These are phyloP conservation scores for Erysiphe pisi DNA, from an alignment of 2,329 filamentous ascomycete genomes.

Conservation along the genomic window DNA sequence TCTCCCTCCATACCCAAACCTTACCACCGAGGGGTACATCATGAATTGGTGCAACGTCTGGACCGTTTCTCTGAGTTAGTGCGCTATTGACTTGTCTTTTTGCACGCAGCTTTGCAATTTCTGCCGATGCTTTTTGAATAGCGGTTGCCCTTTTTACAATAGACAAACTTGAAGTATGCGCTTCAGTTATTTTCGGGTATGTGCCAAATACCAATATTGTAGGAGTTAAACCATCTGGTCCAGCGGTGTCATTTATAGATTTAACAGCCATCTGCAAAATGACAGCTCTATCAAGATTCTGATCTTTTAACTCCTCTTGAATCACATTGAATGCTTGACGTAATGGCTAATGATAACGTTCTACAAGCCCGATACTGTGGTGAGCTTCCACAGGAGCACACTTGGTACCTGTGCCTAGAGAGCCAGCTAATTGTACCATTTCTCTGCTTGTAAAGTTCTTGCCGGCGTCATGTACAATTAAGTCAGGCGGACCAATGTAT, in stretches of 20 bases:
- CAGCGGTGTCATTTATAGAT: conserved; percentile 20
- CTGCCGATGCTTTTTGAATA: conserved; percentile 28
- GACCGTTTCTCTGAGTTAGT: conserved; percentile 28
- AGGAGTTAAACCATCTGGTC: conserved; percentile 11
- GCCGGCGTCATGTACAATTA: conserved; percentile 25
- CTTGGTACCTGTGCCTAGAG: background rate
- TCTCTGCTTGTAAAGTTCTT: conserved; percentile 29
- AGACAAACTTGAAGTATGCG: background rate
- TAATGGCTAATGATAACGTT: conserved; percentile 26
- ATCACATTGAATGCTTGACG: conserved; percentile 23
- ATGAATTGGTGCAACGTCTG: conserved; percentile 16
- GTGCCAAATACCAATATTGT: conserved; percentile 17
- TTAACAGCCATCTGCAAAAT: conserved; percentile 26
- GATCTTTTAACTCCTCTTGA: background rate
- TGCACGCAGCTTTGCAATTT: conserved; percentile 27
- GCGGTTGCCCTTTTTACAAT: conserved; percentile 18
- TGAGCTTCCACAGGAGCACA: conserved; percentile 27
- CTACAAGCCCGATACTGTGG: conserved; percentile 28
- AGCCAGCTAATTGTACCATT: conserved; percentile 22
- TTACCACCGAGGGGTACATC: conserved; percentile 27
- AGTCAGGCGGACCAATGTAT: conserved; percentile 28
- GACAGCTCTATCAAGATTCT: background rate
- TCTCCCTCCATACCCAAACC: conserved; percentile 29
- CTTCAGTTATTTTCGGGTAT: conserved; percentile 9
- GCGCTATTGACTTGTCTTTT: conserved; percentile 19